These are phyloP conservation scores for Sporobolomyces phaffii DNA, from an alignment of 768 basidiomycete species.

Conservation along the genomic window DNA sequence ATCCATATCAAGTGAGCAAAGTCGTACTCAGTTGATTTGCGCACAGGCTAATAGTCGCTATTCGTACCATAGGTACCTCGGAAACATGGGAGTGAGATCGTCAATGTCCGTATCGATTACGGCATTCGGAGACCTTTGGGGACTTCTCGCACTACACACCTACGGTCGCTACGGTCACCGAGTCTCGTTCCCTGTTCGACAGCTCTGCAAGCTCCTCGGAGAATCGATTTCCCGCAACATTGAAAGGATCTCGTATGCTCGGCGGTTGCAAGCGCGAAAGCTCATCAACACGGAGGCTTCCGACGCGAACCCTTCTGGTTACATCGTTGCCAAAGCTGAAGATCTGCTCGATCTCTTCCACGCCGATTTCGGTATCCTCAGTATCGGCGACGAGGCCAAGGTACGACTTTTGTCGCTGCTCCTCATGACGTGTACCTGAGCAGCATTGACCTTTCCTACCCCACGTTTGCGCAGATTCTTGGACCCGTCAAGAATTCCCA, in stretches of 20 bases:
- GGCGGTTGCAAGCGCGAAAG: slow-evolving; percentile 67
- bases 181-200: slow-evolving; percentile 74
- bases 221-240: slow-evolving; percentile 74
- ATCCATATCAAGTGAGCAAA: slow-evolving; percentile 73
- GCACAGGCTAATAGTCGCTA: no score
- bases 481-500: slow-evolving; percentile 67
- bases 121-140: slow-evolving; percentile 74
- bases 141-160: slow-evolving; percentile 45
- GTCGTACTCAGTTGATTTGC: no score
- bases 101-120: slow-evolving; percentile 82
- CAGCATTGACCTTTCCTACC: neutral
- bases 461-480: slow-evolving; percentile 51
- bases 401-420: no score
- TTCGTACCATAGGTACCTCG: slow-evolving; percentile 57
- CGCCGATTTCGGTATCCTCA: slow-evolving; percentile 60
- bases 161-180: slow-evolving; percentile 75
- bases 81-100: slow-evolving; percentile 74
- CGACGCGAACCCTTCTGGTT: slow-evolving; percentile 64
- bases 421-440: neutral
- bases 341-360: slow-evolving; percentile 72
- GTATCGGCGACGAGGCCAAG: slow-evolving; percentile 61
- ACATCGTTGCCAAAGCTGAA: slow-evolving; percentile 52
- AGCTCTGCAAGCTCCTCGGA: slow-evolving; percentile 71
- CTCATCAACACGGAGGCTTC: slow-evolving; percentile 68
- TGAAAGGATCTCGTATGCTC: slow-evolving; percentile 70